Conservation (phyloP, 2,329 filamentous ascomycete genomes). For the Calonectria crousiana region DNA sequence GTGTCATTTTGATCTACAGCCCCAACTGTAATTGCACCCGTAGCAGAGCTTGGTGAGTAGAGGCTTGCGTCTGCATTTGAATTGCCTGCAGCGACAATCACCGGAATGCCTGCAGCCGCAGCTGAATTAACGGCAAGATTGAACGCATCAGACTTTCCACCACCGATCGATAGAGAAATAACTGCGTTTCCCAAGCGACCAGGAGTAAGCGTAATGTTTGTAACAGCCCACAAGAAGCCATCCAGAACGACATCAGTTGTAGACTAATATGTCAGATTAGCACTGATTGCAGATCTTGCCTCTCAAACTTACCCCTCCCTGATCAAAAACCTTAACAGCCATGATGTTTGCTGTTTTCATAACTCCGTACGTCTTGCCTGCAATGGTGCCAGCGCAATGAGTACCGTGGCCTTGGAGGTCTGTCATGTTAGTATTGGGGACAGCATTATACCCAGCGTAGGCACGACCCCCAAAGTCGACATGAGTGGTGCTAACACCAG, state of each 20-base stretch:
- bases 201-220: background rate
- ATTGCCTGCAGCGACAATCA: slow-evolving; percentile 17
- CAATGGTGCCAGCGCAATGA: slow-evolving; percentile 11
- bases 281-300: background rate
- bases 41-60: slow-evolving; percentile 22
- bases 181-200: background rate
- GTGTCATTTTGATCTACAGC: background rate
- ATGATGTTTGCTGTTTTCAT: slow-evolving; percentile 6
- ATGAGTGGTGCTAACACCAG: background rate
- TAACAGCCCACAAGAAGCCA: background rate
- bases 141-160: background rate
- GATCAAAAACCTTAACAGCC: background rate
- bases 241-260: background rate
- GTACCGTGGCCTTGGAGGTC: slow-evolving; percentile 1
- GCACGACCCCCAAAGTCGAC: slow-evolving; percentile 3
- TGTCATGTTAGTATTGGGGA: background rate
- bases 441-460: background rate
- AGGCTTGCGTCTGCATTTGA: background rate
- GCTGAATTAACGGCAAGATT: background rate
- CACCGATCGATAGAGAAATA: background rate
- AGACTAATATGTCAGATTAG: background rate
- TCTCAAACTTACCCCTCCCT: background rate
- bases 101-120: background rate
- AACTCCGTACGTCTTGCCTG: slow-evolving; percentile 3
- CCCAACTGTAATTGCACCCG: slow-evolving; percentile 14